These are phyloP conservation scores for Talaromyces piceae DNA, from an alignment of 2,329 filamentous ascomycete species.

Conservation along the genomic window DNA sequence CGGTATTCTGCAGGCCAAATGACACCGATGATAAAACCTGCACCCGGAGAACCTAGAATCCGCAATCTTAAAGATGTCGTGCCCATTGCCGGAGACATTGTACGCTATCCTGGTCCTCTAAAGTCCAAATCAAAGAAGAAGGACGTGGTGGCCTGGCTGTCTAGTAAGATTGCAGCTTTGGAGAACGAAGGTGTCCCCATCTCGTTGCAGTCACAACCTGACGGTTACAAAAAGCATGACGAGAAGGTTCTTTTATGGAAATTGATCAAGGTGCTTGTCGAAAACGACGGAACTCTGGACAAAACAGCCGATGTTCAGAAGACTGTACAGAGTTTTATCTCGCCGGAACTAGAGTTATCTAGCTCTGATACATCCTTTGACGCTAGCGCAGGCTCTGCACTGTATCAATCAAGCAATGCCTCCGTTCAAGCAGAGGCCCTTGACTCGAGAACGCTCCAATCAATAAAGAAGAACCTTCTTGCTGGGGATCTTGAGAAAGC, in stretches of 20 bases:
- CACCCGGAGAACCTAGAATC: constrained; percentile 74
- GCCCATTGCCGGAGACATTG: constrained; percentile 62
- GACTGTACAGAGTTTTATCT: constrained; percentile 66
- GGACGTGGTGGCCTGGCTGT: constrained; percentile 76
- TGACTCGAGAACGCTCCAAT: constrained; percentile 61
- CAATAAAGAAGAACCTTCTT: constrained; percentile 65
- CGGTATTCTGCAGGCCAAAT: constrained; percentile 70
- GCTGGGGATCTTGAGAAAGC: constrained; percentile 82
- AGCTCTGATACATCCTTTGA: constrained; percentile 17
- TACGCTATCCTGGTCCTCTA: constrained; percentile 83
- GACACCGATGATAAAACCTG: constrained; percentile 70
- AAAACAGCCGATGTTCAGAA: constrained; percentile 64
- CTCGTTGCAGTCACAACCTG: constrained; percentile 42
- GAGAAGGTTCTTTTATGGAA: constrained; percentile 86
- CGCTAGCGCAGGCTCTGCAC: constrained; percentile 20
- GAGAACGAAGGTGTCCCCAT: constrained; percentile 48
- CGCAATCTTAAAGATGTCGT: constrained; percentile 66
- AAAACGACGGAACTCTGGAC: constrained; percentile 77
- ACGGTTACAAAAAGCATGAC: constrained; percentile 58
- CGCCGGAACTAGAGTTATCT: constrained; percentile 45
- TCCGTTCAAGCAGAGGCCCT: constrained; percentile 56
- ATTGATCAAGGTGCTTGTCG: constrained; percentile 70
- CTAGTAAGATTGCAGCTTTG: constrained; percentile 63
- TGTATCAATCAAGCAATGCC: constrained; percentile 28
- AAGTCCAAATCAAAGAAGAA: constrained; percentile 93